Evolutionary conservation across 1,284 basidiomycete species (phyloP), one percentile per base, ranked within the genome.

Genomic region (Peniophora sp.): DNA sequence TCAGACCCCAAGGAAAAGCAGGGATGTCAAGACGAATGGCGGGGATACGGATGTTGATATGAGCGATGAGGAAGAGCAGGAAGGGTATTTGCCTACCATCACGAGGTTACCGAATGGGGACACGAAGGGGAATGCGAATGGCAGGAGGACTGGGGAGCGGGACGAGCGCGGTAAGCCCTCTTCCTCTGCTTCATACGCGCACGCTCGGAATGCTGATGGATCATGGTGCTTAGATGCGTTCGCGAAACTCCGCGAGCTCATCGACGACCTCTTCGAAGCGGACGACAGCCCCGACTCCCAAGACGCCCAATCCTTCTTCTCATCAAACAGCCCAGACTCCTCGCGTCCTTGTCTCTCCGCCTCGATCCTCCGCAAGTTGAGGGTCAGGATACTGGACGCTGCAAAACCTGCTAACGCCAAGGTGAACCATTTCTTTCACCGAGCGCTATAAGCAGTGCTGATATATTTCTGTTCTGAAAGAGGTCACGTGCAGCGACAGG

Each of bases 221-320:
- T n/a, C 37, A 5, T 15, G n/a, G 15, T 17, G 8, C 49, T 47
- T 57, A 91, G 87, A 67, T 1, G 83, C 87, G 0, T 67, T 91
- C 8, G 83, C 91, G 60, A 93, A 88, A 62, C 72, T 96, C 3
- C 73, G 72, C 2, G 73, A 74, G 5, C 64, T 86, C 17, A 70
- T 95, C 1, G 91, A 95, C 54, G 91, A 95, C 51, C 79, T 96
- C 18, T 89, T 95, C 57, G 91, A 95, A 62, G 89, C 92, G 0
- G 88, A 95, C 61, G 93, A 96, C 61, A 66, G 78, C 0, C 72
- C 96, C 18, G 78, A 87, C 2, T 74, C 84, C 1, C 83, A 88
- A 52, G 69, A 79, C 1, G 55, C 72, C 3, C 62, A 67, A 12
- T 79, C 83, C 51, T 88, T 78, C 63, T 93, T 94, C 60, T 83